Conservation (phyloP, 2,329 filamentous ascomycete species). For the Cytospora paraplurivora region DNA sequence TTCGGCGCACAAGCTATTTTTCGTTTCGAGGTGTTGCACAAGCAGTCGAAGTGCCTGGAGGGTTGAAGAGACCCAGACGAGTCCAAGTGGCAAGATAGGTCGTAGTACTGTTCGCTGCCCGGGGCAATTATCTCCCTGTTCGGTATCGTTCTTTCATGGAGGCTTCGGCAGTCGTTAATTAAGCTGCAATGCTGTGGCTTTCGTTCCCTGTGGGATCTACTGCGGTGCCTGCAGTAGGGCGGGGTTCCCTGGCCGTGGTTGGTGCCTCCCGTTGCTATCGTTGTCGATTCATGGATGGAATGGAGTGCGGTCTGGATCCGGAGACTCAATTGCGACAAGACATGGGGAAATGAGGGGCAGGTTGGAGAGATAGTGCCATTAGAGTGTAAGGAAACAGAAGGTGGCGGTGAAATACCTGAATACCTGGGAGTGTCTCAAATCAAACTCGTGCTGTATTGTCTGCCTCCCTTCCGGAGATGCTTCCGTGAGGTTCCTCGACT, state of each 20-base stretch:
- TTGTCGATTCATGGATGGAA: background rate
- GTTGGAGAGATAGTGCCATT: background rate
- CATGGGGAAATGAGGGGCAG: background rate
- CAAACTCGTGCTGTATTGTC: background rate
- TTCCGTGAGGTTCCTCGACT: background rate
- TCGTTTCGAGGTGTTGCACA: background rate
- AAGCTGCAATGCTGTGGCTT: background rate
- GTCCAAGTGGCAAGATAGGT: background rate
- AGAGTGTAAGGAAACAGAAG: background rate
- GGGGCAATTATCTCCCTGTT: background rate
- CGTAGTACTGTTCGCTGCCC: background rate
- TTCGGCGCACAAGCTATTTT: conserved; percentile 4
- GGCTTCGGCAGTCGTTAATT: background rate
- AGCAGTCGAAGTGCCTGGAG: background rate
- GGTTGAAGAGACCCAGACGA: background rate
- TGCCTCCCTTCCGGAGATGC: background rate
- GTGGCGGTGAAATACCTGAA: background rate
- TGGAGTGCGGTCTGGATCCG: too few relatives aligned
- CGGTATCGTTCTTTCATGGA: background rate
- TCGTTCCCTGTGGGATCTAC: background rate
- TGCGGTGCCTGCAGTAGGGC: background rate
- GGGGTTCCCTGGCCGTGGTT: background rate
- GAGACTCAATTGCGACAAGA: too few relatives aligned
- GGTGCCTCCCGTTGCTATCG: background rate
- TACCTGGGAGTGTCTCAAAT: background rate